Percentiles rank a stretch among this genome's conserved stretches.
Evolutionary conservation across 164 flowering plant species (phyloP).

Genomic region (Liquidambar formosana): DNA sequence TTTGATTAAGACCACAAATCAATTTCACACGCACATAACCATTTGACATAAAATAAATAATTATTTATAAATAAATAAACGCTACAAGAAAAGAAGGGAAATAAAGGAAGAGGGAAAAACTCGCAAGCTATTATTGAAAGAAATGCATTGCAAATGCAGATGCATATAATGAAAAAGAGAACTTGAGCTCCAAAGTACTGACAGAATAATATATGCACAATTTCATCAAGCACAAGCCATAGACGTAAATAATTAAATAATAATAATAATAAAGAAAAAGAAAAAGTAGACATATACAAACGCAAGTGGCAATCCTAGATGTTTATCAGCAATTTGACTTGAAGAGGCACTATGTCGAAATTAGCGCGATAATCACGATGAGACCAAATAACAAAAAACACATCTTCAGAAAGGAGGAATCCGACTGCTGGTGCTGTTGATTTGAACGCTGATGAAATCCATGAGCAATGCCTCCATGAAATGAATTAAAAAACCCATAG

Average conservation of each 20-base stretch:
- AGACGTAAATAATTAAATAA: too few relatives aligned
- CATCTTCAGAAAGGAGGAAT: conserved; percentile 16
- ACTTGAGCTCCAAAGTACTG: background rate
- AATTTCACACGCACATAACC: too few relatives aligned
- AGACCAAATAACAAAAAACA: conserved; percentile 19
- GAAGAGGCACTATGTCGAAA: background rate
- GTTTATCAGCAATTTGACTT: background rate
- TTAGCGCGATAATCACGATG: conserved; percentile 11
- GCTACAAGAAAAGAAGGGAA: too few relatives aligned
- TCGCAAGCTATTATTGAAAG: background rate
- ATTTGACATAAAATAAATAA: too few relatives aligned
- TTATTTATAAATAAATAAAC: too few relatives aligned
- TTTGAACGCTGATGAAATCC: conserved; percentile 24
- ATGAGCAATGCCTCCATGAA: conserved; percentile 30
- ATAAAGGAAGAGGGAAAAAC: background rate
- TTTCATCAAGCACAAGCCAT: background rate
- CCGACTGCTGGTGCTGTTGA: conserved; percentile 14
- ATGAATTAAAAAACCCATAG: conserved; percentile 21
- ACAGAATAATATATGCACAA: background rate
- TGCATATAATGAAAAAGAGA: background rate
- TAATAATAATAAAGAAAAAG: too few relatives aligned
- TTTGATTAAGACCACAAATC: too few relatives aligned
- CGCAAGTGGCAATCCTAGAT: background rate
- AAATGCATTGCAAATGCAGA: background rate
- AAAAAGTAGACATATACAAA: background rate